Percentiles rank a stretch among this genome's conserved stretches.
phyloP scores from a whole-genome alignment of 805 yeast species.

The Starmerella bombi region DNA sequence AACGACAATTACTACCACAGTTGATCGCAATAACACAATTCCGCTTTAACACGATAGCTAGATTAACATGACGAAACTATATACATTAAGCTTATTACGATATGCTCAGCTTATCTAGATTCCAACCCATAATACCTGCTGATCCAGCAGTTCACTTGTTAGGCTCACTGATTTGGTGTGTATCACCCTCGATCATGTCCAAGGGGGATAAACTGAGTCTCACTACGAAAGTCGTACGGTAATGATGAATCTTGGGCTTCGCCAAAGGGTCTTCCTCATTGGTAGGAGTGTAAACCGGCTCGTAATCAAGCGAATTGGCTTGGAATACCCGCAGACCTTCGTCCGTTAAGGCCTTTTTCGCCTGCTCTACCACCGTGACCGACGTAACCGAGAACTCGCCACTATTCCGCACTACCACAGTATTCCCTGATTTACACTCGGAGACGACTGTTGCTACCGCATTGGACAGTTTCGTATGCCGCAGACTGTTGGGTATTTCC shows the following conservation, averaged over 20 bases:
- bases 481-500: slow-evolving; percentile 6
- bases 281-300: slow-evolving; percentile 1
- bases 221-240: neutral
- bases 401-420: slow-evolving; percentile 3
- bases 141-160: neutral
- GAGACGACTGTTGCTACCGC: slow-evolving; percentile 1
- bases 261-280: slow-evolving; percentile 6
- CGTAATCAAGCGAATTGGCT: slow-evolving; percentile 2
- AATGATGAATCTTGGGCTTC: slow-evolving; percentile 12
- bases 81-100: too few relatives aligned
- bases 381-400: slow-evolving; percentile 6
- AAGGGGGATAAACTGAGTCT: slow-evolving; percentile 5
- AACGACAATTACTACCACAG: too few relatives aligned
- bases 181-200: neutral
- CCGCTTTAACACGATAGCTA: too few relatives aligned
- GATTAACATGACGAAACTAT: too few relatives aligned
- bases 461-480: neutral
- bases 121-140: too few relatives aligned
- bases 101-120: too few relatives aligned
- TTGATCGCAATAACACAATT: too few relatives aligned
- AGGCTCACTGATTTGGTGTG: slow-evolving; percentile 3
- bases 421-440: neutral
- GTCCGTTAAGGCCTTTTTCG: slow-evolving; percentile 1
- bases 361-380: slow-evolving; percentile 8
- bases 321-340: slow-evolving; percentile 4